Evolutionary conservation across 2,329 filamentous ascomycete species (phyloP).

Genomic region (Colletotrichum australisinense): DNA sequence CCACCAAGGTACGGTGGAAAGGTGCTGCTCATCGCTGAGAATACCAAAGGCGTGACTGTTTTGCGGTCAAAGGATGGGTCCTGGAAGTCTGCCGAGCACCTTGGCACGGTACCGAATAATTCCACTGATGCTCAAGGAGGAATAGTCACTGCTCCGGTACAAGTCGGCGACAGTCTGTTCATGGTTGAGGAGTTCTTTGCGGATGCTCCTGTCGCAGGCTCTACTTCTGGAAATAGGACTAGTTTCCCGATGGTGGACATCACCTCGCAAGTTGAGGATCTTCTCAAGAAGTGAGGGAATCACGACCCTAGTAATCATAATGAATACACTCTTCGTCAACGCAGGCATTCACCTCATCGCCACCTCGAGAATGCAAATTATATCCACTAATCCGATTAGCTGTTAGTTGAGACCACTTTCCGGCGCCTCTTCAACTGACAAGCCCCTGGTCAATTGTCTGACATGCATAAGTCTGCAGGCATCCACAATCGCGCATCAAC

Average conservation of each 20-base stretch:
- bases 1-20: slow-evolving; percentile 46
- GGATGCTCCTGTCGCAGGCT: slow-evolving; percentile 13
- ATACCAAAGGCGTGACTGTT: slow-evolving; percentile 47
- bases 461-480: background rate
- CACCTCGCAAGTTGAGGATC: slow-evolving; percentile 10
- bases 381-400: background rate
- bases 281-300: background rate
- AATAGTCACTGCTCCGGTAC: slow-evolving; percentile 16
- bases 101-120: slow-evolving; percentile 45
- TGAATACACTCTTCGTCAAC: background rate
- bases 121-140: slow-evolving; percentile 26
- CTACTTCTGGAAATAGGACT: slow-evolving; percentile 24
- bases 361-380: background rate
- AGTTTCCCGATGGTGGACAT: slow-evolving; percentile 32
- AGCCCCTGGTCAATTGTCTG: background rate
- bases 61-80: slow-evolving; percentile 46
- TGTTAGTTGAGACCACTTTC: background rate
- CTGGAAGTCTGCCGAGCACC: slow-evolving; percentile 49
- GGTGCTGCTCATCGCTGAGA: slow-evolving; percentile 47
- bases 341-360: background rate
- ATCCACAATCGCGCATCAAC: background rate
- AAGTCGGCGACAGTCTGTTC: slow-evolving; percentile 32
- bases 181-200: slow-evolving; percentile 32
- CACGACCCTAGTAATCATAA: background rate
- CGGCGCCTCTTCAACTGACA: background rate